Base-by-base conservation (phyloP, 2,329 filamentous ascomycete genomes). In the Teratosphaeriaceae sp. region DNA sequence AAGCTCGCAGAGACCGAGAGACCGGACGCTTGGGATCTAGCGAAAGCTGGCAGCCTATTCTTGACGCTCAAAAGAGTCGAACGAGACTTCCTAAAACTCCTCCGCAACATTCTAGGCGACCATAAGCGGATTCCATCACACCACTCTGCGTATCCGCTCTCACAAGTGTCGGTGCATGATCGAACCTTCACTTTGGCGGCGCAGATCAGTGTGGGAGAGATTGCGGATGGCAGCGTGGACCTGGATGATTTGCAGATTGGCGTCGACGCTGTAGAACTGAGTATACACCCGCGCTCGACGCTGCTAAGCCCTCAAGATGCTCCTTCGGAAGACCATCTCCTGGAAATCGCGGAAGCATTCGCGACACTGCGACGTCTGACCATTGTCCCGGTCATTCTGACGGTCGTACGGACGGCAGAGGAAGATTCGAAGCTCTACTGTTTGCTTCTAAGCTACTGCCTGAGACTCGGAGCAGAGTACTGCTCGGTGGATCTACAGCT, bases 1-100 rank as follows among this genome's bases (percentile, higher is more conserved):
- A 49, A 38, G 6, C 11, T 44, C 13, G 34, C 40, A 7, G 16
- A 7, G 6, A 8, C 19, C n/a, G 34, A 45, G 27, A 18, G 15
- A 5, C 38, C 45, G 9, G 48, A 51, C n/a, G 34, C 55, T 22
- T 43, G 43, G 51, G 39, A 53, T 59, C 35, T 52, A 40, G 43
- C 35, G 38, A 57, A 47, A 20, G 38, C 41, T n/a, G 49, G 33
- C 38, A 74, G 78, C 2, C 78, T 79, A 0, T 84, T 83, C 50
- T 63, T 86, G 13, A 81, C 80, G 0, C 63, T 86, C 5, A 86
- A 86, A 56, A 70, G 79, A 37, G 75, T 80, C 2, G 82, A 86
- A 59, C 70, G 79, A 36, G 81, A 85, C 46, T 85, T 86, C 46
- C 67, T 85, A 29, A 81, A 80, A 42, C 84, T 86, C 43, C 65